Conservation (phyloP, 176 grass and related monocot species). For the Dendrocalamus sinicus region DNA sequence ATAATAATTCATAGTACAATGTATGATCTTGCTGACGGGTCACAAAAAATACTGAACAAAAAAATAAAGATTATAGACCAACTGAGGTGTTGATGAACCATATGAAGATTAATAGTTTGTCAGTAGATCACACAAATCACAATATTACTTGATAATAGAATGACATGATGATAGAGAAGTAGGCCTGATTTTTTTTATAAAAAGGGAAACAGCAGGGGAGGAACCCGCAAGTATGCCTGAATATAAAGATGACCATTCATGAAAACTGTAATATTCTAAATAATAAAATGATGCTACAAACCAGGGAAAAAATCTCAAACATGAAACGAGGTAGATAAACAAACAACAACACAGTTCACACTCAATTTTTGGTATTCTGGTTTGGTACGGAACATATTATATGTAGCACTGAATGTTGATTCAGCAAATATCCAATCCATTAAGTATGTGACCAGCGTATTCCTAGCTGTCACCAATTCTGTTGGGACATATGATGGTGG, state of each 20-base stretch:
- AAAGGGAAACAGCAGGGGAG: background rate
- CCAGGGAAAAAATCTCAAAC: slow-evolving; percentile 1
- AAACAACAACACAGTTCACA: background rate
- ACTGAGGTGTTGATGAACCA: background rate
- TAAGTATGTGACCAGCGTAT: slow-evolving; percentile 23
- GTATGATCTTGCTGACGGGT: background rate
- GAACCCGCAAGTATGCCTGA: background rate
- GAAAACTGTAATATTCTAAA: background rate
- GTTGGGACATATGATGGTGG: slow-evolving; percentile 12
- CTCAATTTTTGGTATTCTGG: background rate
- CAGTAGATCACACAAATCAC: slow-evolving; percentile 4
- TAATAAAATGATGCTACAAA: background rate
- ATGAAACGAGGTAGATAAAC: slow-evolving; percentile 1
- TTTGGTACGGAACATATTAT: background rate
- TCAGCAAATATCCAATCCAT: slow-evolving; percentile 23
- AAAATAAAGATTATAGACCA: background rate
- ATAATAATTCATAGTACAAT: background rate
- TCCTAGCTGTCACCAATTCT: slow-evolving; percentile 32
- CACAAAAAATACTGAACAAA: background rate
- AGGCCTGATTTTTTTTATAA: background rate
- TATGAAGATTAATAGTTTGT: background rate
- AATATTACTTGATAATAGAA: background rate
- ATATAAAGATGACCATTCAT: background rate
- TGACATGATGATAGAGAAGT: slow-evolving; percentile 3
- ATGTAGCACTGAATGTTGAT: background rate